phyloP scores from a whole-genome alignment of 2,329 filamentous ascomycete genomes.

The Clarireedia homoeocarpa region DNA sequence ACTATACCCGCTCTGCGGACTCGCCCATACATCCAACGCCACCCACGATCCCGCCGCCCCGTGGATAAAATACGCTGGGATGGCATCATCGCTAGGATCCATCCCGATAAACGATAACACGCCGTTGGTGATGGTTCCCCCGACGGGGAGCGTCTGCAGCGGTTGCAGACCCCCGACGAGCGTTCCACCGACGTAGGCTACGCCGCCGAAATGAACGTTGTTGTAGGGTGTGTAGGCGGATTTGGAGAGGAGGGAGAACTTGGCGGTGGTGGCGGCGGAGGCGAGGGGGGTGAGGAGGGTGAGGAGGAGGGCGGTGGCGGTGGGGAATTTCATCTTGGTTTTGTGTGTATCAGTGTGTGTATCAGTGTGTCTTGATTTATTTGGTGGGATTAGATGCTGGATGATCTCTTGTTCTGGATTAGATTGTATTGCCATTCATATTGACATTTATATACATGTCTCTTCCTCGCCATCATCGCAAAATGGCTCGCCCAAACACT shows the following conservation, averaged over 20 bases:
- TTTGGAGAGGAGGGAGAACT: neutral
- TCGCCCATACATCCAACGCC: neutral
- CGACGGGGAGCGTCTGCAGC: neutral
- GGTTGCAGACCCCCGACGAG: neutral
- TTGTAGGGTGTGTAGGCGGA: neutral
- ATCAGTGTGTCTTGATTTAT: neutral
- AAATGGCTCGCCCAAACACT: too few species aligned
- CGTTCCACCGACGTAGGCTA: neutral
- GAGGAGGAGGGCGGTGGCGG: neutral
- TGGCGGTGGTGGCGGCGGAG: neutral
- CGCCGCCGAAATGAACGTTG: neutral
- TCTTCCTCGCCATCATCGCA: neutral
- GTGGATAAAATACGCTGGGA: neutral
- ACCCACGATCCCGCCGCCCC: neutral
- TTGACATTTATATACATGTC: neutral
- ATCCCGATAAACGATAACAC: neutral
- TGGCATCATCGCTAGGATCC: neutral
- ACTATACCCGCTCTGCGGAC: neutral
- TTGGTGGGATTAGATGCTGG: neutral
- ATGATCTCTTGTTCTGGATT: too few species aligned
- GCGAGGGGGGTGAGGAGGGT: neutral
- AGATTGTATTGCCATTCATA: too few species aligned
- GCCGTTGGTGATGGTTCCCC: neutral
- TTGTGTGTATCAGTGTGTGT: too few species aligned
- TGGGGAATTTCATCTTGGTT: neutral